phyloP scores from a whole-genome alignment of 148 eudicot genomes.

The Chenopodium album region DNA sequence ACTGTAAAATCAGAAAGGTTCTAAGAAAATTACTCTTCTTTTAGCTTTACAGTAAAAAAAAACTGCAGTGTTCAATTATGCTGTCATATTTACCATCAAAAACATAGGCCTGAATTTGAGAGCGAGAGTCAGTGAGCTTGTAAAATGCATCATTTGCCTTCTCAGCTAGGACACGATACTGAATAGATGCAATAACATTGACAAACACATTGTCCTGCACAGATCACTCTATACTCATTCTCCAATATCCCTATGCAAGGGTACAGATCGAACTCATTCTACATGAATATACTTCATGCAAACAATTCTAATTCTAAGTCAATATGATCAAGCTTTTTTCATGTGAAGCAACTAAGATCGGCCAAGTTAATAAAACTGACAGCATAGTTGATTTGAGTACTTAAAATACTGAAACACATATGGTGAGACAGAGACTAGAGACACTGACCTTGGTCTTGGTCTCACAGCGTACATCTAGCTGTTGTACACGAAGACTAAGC shows the following conservation, averaged over 20 bases:
- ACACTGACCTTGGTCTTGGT: constrained; percentile 49
- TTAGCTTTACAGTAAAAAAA: not conserved
- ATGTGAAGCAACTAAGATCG: too few species aligned
- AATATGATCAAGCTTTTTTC: too few species aligned
- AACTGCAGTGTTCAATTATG: not conserved
- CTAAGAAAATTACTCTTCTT: not conserved
- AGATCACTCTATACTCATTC: not conserved
- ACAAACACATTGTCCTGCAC: constrained; percentile 58
- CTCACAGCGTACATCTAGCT: constrained; percentile 48
- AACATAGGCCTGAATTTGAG: constrained; percentile 61
- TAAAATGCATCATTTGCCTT: constrained; percentile 54
- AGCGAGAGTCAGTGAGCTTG: constrained; percentile 50
- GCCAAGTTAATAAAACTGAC: too few species aligned
- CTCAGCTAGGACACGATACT: constrained; percentile 44
- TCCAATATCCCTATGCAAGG: not conserved
- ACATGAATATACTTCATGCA: too few species aligned
- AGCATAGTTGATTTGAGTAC: not conserved
- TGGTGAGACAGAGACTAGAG: not conserved
- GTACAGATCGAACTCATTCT: too few species aligned
- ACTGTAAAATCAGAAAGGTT: constrained; percentile 17
- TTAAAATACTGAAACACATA: not conserved
- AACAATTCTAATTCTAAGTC: too few species aligned
- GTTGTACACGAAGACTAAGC: constrained; percentile 47
- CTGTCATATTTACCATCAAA: constrained; percentile 40
- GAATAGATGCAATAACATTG: constrained; percentile 52